Conservation (phyloP, 1,139 yeast genomes). For the Eremothecium gossypii region DNA sequence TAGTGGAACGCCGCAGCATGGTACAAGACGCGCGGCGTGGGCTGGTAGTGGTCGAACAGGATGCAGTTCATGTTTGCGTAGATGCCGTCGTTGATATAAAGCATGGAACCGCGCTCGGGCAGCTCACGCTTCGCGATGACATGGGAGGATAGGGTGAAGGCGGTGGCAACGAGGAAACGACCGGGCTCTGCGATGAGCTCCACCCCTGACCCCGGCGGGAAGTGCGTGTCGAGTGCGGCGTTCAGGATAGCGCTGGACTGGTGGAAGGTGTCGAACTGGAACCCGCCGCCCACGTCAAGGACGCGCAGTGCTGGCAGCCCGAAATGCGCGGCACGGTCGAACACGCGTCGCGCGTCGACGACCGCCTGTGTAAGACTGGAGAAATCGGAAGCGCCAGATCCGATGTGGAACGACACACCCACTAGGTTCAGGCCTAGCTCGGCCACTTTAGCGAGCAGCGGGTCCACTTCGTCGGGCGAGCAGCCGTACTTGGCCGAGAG, state of each 20-base stretch:
- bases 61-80: constrained; percentile 94
- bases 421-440: constrained; percentile 52
- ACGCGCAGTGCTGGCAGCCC: constrained; percentile 29
- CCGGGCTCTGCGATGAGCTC: constrained; percentile 89
- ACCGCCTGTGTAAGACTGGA: constrained; percentile 63
- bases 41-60: constrained; percentile 82
- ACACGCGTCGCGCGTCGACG: constrained; percentile 60
- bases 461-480: constrained; percentile 43
- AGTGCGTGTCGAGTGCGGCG: constrained; percentile 45
- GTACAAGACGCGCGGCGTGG: constrained; percentile 56
- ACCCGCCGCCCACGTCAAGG: constrained; percentile 93
- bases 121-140: constrained; percentile 68
- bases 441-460: constrained; percentile 54
- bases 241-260: constrained; percentile 54
- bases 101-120: constrained; percentile 33
- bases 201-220: constrained; percentile 42
- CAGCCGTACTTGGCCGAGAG: constrained; percentile 89
- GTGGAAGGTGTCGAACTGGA: constrained; percentile 57
- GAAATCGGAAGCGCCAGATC: constrained; percentile 83
- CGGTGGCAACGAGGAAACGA: constrained; percentile 75
- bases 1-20: constrained; percentile 44
- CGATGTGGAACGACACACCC: constrained; percentile 94
- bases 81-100: constrained; percentile 89
- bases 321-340: constrained; percentile 43
- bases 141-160: constrained; percentile 77